phyloP scores from a whole-genome alignment of 257 asterid species.

The Gardenia jasminoides region DNA sequence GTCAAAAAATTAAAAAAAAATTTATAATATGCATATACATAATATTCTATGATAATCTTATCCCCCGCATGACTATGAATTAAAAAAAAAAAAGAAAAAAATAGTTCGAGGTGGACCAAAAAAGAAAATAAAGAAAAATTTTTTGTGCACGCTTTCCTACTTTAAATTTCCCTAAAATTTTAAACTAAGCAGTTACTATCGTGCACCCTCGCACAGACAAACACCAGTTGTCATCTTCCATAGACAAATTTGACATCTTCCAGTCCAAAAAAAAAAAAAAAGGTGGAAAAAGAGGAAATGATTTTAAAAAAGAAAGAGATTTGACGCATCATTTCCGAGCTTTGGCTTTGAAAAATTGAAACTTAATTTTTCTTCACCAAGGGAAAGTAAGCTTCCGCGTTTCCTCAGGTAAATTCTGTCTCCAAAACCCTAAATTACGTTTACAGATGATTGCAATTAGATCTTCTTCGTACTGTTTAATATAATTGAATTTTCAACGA shows the following conservation, averaged over 20 bases:
- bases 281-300: not conserved
- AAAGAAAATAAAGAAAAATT: too few species aligned
- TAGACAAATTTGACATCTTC: not conserved
- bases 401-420: slow-evolving; percentile 7
- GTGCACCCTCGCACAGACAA: not conserved
- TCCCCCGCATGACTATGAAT: too few species aligned
- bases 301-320: not conserved
- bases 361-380: not conserved
- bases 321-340: slow-evolving; percentile 18
- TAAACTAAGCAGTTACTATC: not conserved
- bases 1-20: too few species aligned
- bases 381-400: slow-evolving; percentile 4
- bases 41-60: too few species aligned
- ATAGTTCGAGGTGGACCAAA: not conserved
- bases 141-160: too few species aligned
- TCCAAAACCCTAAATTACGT: not conserved
- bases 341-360: slow-evolving; percentile 1
- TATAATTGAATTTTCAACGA: not conserved
- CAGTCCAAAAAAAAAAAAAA: not conserved
- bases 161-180: too few species aligned
- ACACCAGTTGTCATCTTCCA: not conserved
- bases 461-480: slow-evolving; percentile 11
- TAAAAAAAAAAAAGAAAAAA: too few species aligned
- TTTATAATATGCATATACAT: too few species aligned
- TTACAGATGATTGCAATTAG: slow-evolving; percentile 3